Percentiles rank a stretch among this genome's conserved stretches.
Conservation (phyloP, 805 yeast species). For the Wickerhamiella brachini region DNA sequence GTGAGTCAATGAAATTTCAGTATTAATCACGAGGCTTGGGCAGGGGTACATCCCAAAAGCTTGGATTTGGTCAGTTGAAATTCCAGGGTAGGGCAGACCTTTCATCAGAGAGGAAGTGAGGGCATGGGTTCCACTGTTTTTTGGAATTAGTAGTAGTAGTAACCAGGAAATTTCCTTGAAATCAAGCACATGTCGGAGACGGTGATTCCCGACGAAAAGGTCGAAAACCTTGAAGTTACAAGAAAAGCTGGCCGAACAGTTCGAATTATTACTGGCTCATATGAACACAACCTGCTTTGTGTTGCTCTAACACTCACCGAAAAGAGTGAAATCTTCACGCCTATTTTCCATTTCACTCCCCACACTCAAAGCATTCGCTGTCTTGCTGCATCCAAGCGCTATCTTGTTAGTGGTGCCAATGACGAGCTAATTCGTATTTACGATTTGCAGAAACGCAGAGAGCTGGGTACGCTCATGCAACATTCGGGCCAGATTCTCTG, state of each 20-base stretch:
- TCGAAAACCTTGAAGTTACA: constrained; percentile 3
- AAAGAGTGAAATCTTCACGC: constrained; percentile 48
- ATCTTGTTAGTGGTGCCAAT: constrained; percentile 84
- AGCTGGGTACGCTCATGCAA: constrained; percentile 75
- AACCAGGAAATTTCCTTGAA: not conserved
- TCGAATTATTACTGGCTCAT: constrained; percentile 84
- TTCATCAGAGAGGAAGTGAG: too few species aligned
- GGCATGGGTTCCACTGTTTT: too few species aligned
- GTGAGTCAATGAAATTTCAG: not conserved
- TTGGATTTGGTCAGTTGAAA: not conserved
- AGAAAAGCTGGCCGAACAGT: constrained; percentile 21
- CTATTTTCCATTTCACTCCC: constrained; percentile 91
- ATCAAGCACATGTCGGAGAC: not conserved
- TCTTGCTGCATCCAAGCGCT: constrained; percentile 68
- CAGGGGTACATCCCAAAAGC: too few species aligned
- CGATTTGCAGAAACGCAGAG: constrained; percentile 86
- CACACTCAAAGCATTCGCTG: constrained; percentile 81
- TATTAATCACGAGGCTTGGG: not conserved
- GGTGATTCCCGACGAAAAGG: constrained; percentile 2
- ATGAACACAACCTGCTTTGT: constrained; percentile 85
- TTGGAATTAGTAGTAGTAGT: not conserved
- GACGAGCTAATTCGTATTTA: constrained; percentile 92
- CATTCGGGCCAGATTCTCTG: constrained; percentile 83
- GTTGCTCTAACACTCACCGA: constrained; percentile 52
- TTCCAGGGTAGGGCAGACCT: not conserved